These are phyloP conservation scores for Ramaria rubella DNA, from an alignment of 768 basidiomycete species.

Conservation along the genomic window DNA sequence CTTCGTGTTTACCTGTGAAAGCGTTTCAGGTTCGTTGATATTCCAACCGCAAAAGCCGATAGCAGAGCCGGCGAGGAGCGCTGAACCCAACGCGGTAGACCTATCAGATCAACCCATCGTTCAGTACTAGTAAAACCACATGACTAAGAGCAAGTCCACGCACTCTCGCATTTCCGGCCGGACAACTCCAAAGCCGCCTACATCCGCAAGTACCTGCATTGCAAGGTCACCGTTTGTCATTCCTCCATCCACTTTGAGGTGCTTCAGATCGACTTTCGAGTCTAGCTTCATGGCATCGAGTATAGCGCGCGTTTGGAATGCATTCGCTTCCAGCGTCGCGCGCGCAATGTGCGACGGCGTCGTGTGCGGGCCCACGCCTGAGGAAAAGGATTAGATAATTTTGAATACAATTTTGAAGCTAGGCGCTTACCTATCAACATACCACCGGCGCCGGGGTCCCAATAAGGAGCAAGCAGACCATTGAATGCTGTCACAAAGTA, in stretches of 20 bases:
- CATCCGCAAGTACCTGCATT: constrained; percentile 80
- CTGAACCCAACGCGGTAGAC: constrained; percentile 93
- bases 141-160: constrained; percentile 23
- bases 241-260: constrained; percentile 95
- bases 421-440: constrained; percentile 61
- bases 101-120: constrained; percentile 31
- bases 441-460: constrained; percentile 91
- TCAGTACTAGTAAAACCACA: background rate
- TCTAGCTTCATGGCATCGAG: constrained; percentile 94
- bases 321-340: constrained; percentile 93
- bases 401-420: background rate
- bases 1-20: constrained; percentile 80
- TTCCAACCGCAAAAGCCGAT: constrained; percentile 91
- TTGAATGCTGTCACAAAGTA: constrained; percentile 98
- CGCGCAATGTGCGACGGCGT: constrained; percentile 90
- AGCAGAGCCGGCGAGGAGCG: constrained; percentile 86
- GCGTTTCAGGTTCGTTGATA: constrained; percentile 71
- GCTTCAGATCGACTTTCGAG: constrained; percentile 68
- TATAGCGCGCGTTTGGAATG: constrained; percentile 92
- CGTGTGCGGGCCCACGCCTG: constrained; percentile 79
- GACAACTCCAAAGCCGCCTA: constrained; percentile 87
- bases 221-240: constrained; percentile 93
- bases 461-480: constrained; percentile 93
- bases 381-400: background rate
- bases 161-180: constrained; percentile 96